phyloP scores from a whole-genome alignment of 2,329 filamentous ascomycete species.

The Botrytis paeoniae region DNA sequence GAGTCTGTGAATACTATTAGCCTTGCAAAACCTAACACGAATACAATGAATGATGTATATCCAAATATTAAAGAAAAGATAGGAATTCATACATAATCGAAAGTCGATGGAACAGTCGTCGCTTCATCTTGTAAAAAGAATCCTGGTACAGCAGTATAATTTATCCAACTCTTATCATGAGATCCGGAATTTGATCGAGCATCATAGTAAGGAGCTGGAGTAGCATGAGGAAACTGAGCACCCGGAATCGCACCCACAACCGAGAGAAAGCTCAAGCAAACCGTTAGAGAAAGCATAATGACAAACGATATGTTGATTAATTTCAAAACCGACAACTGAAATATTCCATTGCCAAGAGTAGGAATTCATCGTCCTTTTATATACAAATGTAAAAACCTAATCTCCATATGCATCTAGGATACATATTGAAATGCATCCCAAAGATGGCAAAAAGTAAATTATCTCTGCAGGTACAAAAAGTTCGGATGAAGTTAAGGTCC shows the following conservation, averaged over 20 bases:
- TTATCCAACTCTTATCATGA: slow-evolving; percentile 40
- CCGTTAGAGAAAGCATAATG: background rate
- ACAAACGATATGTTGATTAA: background rate
- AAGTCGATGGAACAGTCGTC: slow-evolving; percentile 52
- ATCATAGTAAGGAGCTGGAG: slow-evolving; percentile 3
- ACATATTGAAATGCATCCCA: background rate
- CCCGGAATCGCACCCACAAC: background rate
- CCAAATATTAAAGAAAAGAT: background rate
- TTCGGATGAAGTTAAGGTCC: slow-evolving; percentile 12
- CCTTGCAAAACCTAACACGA: background rate
- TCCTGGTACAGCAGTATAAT: slow-evolving; percentile 58
- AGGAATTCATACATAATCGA: slow-evolving; percentile 57
- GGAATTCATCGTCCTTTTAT: slow-evolving; percentile 3
- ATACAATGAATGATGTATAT: background rate
- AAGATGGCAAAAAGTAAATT: background rate
- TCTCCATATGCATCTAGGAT: background rate
- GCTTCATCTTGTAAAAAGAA: slow-evolving; percentile 64
- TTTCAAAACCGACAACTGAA: background rate
- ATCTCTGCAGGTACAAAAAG: background rate
- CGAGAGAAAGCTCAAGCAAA: slow-evolving; percentile 4
- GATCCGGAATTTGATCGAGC: background rate
- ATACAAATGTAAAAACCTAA: background rate
- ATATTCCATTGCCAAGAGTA: background rate
- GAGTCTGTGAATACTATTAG: slow-evolving; percentile 46
- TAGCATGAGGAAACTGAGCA: background rate